Conservation (phyloP, 352 stramenopile genomes). For the Elongisporangium senticosum region DNA sequence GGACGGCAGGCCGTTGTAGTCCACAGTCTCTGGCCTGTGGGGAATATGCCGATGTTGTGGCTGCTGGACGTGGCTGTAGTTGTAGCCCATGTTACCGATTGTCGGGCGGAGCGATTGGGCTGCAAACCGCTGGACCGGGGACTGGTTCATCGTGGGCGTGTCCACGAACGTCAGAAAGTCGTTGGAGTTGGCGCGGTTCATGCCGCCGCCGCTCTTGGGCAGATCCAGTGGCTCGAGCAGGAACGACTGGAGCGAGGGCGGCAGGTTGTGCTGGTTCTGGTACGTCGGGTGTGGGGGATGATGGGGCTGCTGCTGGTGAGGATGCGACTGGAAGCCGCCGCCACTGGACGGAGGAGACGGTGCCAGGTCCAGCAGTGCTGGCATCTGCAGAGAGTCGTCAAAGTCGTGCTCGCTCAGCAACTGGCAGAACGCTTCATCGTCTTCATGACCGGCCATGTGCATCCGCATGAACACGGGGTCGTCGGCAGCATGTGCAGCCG, state of each 20-base stretch:
- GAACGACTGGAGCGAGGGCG: slow-evolving; percentile 10
- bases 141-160: slow-evolving; percentile 6
- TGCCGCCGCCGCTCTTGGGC: slow-evolving; percentile 6
- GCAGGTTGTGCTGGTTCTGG: neutral
- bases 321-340: neutral
- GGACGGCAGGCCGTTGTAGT: neutral
- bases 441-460: slow-evolving; percentile 11
- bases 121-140: slow-evolving; percentile 20
- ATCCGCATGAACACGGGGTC: slow-evolving; percentile 20
- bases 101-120: slow-evolving; percentile 9
- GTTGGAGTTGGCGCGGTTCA: neutral
- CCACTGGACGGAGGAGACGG: neutral
- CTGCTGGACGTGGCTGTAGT: slow-evolving; percentile 1
- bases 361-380: slow-evolving; percentile 2
- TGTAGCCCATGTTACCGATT: slow-evolving; percentile 1
- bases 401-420: slow-evolving; percentile 46
- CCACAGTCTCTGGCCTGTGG: slow-evolving; percentile 1
- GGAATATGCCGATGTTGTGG: slow-evolving; percentile 5
- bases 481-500: slow-evolving; percentile 9
- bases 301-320: slow-evolving; percentile 4
- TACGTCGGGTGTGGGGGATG: neutral
- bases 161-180: neutral
- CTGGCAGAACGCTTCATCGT: slow-evolving; percentile 43
- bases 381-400: slow-evolving; percentile 13
- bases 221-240: slow-evolving; percentile 34